Base-by-base conservation (phyloP, 2,329 filamentous ascomycete genomes). In the Colletotrichum australisinense region DNA sequence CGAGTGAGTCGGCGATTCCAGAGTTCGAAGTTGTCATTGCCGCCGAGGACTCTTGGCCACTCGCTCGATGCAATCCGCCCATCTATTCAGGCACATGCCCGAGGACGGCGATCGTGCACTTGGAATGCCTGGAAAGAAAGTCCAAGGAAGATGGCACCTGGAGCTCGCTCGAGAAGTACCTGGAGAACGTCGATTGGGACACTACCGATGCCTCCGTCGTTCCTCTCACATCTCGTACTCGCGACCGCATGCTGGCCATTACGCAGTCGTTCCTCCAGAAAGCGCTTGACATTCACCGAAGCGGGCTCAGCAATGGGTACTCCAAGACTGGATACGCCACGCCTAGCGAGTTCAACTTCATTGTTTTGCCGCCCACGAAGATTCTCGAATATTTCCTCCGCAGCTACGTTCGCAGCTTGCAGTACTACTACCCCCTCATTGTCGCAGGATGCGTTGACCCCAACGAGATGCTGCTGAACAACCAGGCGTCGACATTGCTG, bases 191-290 rank as follows among this genome's bases (percentile, higher is more conserved):
- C 14, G 79, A 84, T 52, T 81, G 80, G 80, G 79, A 84, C 60
- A 77, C 80, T 2, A 69, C 79, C 22, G 82, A 84, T 74, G 80
- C 84, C 4, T 83, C 83, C 3, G 86, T 89, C 2, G 82, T 86
- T 5, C 84, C 87, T 4, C 81, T 89, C 63, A 84, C 80, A 3
- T 77, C 83, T 4, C 80, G 87, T 57, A 91, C 91, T 2, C 87
- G 92, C 38, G 92, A 94, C 79, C 91, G 91, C 79, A 88, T 94
- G 77, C 86, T 93, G n/a, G 92, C 91, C 62, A 93, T 93, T 74
- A 93, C 91, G 0, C 92, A 93, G 79, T 89, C 86, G 55, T 93
- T 93, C 79, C 83, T 94, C 9, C 90, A 93, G 81, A 93, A 93
- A 77, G 92, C 92, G 1, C 86, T 93, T 3, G 90, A 93, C 16